phyloP scores from a whole-genome alignment of 2,329 filamentous ascomycete genomes.

The Epichloe brachyelytri region DNA sequence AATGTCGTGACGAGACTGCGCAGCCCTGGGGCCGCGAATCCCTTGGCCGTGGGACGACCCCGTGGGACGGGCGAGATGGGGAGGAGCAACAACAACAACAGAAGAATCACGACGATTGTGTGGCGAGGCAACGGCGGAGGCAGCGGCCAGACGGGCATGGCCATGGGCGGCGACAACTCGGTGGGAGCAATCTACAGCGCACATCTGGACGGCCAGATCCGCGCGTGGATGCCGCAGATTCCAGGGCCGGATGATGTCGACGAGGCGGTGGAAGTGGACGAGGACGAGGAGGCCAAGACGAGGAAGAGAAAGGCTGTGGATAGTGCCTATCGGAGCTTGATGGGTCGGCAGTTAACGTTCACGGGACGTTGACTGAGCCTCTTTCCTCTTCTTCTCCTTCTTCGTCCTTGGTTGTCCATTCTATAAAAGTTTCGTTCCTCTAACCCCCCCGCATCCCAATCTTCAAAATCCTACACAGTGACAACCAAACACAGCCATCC shows the following conservation, averaged over 20 bases:
- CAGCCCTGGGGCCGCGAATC: constrained; percentile 44
- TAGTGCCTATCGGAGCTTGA: constrained; percentile 66
- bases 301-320: constrained; percentile 68
- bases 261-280: constrained; percentile 26
- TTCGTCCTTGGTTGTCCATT: no score
- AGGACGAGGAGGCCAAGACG: constrained; percentile 32
- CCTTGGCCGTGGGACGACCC: constrained; percentile 20
- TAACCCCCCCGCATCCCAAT: background rate
- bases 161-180: constrained; percentile 43
- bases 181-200: constrained; percentile 58
- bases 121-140: constrained; percentile 57
- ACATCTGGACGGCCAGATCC: constrained; percentile 73
- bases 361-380: constrained; percentile 13
- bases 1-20: constrained; percentile 57
- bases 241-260: constrained; percentile 37
- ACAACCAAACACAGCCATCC: constrained; percentile 82
- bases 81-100: constrained; percentile 26
- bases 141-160: constrained; percentile 41
- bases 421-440: no score
- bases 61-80: constrained; percentile 38
- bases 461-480: constrained; percentile 42
- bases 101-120: constrained; percentile 61
- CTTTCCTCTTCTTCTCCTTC: no score
- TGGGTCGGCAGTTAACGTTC: constrained; percentile 58
- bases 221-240: constrained; percentile 58